Conservation (phyloP, 2,329 filamentous ascomycete genomes). For the Cladosporium velox region DNA sequence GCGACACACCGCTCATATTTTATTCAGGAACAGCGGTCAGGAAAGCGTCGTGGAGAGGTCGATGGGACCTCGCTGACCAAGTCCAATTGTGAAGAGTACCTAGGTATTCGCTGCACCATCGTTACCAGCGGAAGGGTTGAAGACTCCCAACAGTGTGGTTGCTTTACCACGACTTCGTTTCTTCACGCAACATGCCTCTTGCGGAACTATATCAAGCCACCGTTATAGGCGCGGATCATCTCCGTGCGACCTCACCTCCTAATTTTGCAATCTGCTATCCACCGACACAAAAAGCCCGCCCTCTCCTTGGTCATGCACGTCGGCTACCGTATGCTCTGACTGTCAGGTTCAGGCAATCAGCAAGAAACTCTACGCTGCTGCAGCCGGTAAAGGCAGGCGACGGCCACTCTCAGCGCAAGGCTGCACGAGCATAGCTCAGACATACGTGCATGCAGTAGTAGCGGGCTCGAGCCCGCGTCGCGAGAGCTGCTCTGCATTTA, state of each 20-base stretch:
- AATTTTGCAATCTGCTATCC: background rate
- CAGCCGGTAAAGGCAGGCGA: background rate
- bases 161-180: background rate
- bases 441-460: background rate
- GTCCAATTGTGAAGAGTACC: background rate
- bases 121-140: background rate
- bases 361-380: background rate
- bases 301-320: background rate
- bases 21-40: background rate
- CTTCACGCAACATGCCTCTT: background rate
- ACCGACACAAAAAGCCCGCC: background rate
- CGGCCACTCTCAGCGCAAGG: background rate
- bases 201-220: background rate
- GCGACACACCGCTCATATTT: conserved; percentile 1
- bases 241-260: background rate
- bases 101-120: background rate
- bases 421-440: background rate
- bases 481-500: background rate
- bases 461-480: background rate
- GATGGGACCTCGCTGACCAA: background rate
- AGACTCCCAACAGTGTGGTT: background rate
- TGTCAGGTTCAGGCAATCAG: background rate
- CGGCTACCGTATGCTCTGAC: background rate
- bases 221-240: background rate
- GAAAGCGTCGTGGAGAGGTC: background rate